Conservation (phyloP, 805 yeast genomes). For the Ogataea salicorniae region DNA sequence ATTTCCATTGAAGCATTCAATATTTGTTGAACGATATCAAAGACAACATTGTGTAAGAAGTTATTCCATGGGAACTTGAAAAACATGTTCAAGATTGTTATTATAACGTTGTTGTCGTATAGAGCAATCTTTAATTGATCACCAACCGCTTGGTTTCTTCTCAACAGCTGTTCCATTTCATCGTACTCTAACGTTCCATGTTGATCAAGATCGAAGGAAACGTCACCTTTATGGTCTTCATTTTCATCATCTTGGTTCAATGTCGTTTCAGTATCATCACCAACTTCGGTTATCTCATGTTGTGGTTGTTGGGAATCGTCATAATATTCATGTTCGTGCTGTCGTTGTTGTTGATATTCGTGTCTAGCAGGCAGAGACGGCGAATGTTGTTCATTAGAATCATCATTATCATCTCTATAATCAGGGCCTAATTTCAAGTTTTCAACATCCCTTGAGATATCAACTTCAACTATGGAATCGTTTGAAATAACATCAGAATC, state of each 20-base stretch:
- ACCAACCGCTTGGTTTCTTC: constrained; percentile 63
- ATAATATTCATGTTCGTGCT: constrained; percentile 2
- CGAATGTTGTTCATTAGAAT: neutral
- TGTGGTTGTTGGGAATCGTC: neutral
- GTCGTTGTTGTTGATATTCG: neutral
- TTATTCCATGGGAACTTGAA: constrained; percentile 94
- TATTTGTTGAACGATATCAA: constrained; percentile 92
- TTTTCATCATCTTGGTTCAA: constrained; percentile 23
- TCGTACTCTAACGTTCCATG: constrained; percentile 11
- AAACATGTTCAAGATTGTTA: constrained; percentile 60
- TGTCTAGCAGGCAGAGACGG: neutral
- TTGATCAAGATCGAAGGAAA: constrained; percentile 16
- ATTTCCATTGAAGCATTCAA: constrained; percentile 77
- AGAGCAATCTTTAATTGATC: constrained; percentile 81
- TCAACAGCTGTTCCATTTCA: constrained; percentile 30
- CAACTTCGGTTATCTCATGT: constrained; percentile 1
- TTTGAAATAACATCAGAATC: constrained; percentile 25
- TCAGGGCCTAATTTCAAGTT: constrained; percentile 25
- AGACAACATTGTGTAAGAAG: constrained; percentile 93
- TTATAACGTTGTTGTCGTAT: constrained; percentile 65
- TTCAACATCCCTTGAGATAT: constrained; percentile 31
- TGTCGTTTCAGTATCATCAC: constrained; percentile 14
- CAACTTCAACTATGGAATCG: constrained; percentile 27
- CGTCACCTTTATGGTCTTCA: constrained; percentile 28
- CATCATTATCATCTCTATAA: constrained; percentile 3